phyloP scores from a whole-genome alignment of 2,329 filamentous ascomycete genomes.

The Penicillium decumbens region DNA sequence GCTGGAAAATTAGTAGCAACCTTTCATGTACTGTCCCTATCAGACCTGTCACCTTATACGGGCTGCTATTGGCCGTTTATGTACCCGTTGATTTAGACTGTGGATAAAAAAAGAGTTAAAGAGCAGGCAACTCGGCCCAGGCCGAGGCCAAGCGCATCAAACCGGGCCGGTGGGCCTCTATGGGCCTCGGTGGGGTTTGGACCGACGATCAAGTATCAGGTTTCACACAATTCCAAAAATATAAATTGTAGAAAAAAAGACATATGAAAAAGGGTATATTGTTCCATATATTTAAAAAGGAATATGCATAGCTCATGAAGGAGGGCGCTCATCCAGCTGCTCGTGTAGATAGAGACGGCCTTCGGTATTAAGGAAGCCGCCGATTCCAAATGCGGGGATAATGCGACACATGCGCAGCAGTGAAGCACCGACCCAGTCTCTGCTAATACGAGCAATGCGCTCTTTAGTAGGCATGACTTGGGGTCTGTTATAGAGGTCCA shows the following conservation, averaged over 20 bases:
- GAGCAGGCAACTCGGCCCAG: not conserved
- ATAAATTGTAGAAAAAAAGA: not conserved
- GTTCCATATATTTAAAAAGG: slow-evolving; percentile 12
- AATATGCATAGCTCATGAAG: slow-evolving; percentile 8
- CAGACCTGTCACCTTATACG: too few species aligned
- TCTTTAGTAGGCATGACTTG: slow-evolving; percentile 48
- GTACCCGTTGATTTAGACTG: too few species aligned
- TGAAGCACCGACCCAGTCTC: slow-evolving; percentile 71
- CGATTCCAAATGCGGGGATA: slow-evolving; percentile 80
- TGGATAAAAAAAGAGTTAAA: too few species aligned
- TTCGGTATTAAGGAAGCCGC: slow-evolving; percentile 71
- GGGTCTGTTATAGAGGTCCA: slow-evolving; percentile 76
- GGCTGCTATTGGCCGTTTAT: too few species aligned
- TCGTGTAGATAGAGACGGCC: slow-evolving; percentile 30
- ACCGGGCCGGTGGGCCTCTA: slow-evolving; percentile 15
- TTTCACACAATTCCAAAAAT: slow-evolving; percentile 3
- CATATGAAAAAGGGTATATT: slow-evolving; percentile 23
- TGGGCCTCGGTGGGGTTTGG: slow-evolving; percentile 2
- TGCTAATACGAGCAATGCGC: slow-evolving; percentile 58
- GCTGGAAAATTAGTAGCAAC: too few species aligned
- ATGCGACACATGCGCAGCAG: slow-evolving; percentile 74
- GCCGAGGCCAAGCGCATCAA: slow-evolving; percentile 16
- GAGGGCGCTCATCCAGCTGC: slow-evolving; percentile 20
- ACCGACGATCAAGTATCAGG: slow-evolving; percentile 8
- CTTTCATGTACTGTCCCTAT: too few species aligned